A percentile compares a stretch with the other conserved stretches of the same genome.
Conservation (phyloP, 495 filamentous ascomycete genomes). For the Podospora pseudocomata region DNA sequence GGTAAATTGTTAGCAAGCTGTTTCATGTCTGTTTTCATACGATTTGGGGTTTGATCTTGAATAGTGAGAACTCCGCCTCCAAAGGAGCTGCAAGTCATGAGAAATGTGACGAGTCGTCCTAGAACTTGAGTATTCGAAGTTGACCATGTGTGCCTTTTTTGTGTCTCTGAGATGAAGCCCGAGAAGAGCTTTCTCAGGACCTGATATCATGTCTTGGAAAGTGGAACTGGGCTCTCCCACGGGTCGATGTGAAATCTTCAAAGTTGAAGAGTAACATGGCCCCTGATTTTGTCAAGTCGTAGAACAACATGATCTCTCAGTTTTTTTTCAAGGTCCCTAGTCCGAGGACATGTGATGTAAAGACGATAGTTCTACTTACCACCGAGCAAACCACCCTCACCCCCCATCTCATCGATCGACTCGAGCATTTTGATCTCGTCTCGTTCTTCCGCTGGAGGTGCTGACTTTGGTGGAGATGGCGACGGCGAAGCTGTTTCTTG, state of each 20-base stretch:
- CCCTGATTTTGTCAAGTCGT: not conserved
- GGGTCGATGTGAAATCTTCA: not conserved
- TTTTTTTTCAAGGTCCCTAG: not conserved
- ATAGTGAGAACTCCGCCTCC: no score
- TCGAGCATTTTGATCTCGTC: not conserved
- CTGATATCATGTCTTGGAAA: no score
- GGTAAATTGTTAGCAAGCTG: not conserved
- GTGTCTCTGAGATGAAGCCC: no score
- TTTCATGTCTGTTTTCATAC: not conserved
- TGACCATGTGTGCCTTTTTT: no score
- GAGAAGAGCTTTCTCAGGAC: no score
- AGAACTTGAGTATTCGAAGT: no score
- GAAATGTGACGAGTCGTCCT: no score
- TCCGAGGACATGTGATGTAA: not conserved
- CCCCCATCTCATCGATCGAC: not conserved
- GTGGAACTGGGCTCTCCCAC: no score
- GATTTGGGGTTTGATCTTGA: not conserved
- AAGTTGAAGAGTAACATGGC: not conserved
- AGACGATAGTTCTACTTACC: not conserved
- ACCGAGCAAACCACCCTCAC: not conserved
- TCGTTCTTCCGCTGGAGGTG: not conserved
- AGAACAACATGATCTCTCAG: not conserved
- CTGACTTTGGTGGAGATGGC: not conserved
- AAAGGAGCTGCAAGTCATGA: no score
- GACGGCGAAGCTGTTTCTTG: not conserved